phyloP scores from a whole-genome alignment of 2,329 filamentous ascomycete species.

The Stagonosporopsis tanaceti region DNA sequence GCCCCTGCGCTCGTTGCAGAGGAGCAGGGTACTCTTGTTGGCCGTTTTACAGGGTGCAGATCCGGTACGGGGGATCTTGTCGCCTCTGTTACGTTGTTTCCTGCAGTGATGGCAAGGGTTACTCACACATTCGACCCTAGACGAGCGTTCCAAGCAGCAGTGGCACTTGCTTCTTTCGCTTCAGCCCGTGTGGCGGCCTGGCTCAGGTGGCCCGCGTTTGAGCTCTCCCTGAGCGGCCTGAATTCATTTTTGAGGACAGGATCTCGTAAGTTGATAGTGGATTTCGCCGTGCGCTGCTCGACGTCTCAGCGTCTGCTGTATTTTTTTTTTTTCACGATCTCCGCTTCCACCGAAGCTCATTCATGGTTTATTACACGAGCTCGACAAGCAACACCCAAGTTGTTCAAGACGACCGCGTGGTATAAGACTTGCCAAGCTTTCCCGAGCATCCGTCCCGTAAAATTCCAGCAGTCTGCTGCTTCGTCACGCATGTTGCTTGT shows the following conservation, averaged over 20 bases:
- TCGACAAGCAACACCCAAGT: slow-evolving; percentile 21
- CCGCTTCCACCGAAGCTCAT: slow-evolving; percentile 14
- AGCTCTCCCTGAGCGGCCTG: slow-evolving; percentile 3
- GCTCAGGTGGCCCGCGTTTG: slow-evolving; percentile 4
- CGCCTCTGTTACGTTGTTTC: slow-evolving; percentile 8
- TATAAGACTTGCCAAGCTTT: slow-evolving; percentile 42
- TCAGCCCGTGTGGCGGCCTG: slow-evolving; percentile 12
- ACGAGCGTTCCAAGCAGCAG: neutral
- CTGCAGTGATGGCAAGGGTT: slow-evolving; percentile 1
- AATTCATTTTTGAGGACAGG: neutral
- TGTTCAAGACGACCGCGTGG: slow-evolving; percentile 19
- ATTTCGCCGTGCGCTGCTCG: slow-evolving; percentile 5
- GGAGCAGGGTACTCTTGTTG: slow-evolving; percentile 7
- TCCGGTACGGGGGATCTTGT: slow-evolving; percentile 7
- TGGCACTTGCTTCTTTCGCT: slow-evolving; percentile 6
- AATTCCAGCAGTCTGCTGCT: slow-evolving; percentile 4
- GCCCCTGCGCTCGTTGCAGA: slow-evolving; percentile 9
- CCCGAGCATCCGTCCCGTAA: slow-evolving; percentile 4
- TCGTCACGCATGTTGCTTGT: slow-evolving; percentile 21
- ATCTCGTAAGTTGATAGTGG: neutral
- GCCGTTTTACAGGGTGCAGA: slow-evolving; percentile 12
- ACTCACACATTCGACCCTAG: neutral
- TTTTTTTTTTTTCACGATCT: slow-evolving; percentile 4
- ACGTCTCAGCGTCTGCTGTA: slow-evolving; percentile 12
- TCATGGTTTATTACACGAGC: slow-evolving; percentile 5